A percentile compares a stretch with the other conserved stretches of the same genome.
phyloP scores from a whole-genome alignment of 441 rosid genomes.

The Jatropha podagrica region DNA sequence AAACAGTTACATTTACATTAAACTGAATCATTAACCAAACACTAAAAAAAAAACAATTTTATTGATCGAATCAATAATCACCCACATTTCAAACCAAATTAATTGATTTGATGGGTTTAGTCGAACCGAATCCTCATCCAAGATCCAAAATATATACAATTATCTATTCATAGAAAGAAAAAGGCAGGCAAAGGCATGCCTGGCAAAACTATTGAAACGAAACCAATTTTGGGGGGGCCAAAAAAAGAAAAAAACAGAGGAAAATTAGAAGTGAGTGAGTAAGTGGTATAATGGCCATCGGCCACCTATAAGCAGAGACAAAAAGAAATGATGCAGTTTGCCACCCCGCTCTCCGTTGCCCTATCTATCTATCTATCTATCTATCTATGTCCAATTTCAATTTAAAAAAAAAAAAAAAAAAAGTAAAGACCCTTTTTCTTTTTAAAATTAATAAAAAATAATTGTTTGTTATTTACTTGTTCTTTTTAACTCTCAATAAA shows the following conservation, averaged over 20 bases:
- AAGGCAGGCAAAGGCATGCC: no score
- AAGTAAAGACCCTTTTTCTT: constrained; percentile 8
- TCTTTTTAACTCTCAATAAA: neutral
- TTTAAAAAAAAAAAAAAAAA: constrained; percentile 12
- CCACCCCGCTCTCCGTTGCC: constrained; percentile 37
- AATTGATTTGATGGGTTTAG: no score
- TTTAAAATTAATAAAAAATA: neutral
- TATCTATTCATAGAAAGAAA: no score
- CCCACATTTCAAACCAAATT: no score
- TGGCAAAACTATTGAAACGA: no score
- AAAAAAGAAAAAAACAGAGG: neutral
- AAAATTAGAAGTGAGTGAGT: neutral
- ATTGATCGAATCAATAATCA: no score
- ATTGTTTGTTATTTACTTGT: neutral
- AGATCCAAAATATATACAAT: no score
- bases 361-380: constrained; percentile 17
- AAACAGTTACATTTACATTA: no score
- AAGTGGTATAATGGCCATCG: constrained; percentile 29
- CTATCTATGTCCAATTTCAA: neutral
- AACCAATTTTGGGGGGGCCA: no score
- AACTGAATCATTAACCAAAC: no score
- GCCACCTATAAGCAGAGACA: constrained; percentile 47
- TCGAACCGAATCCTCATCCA: no score
- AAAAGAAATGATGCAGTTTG: constrained; percentile 60
- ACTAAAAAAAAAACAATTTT: no score